phyloP scores from a whole-genome alignment of 1,139 yeast genomes.

The Zygosaccharomyces pseudobailii region DNA sequence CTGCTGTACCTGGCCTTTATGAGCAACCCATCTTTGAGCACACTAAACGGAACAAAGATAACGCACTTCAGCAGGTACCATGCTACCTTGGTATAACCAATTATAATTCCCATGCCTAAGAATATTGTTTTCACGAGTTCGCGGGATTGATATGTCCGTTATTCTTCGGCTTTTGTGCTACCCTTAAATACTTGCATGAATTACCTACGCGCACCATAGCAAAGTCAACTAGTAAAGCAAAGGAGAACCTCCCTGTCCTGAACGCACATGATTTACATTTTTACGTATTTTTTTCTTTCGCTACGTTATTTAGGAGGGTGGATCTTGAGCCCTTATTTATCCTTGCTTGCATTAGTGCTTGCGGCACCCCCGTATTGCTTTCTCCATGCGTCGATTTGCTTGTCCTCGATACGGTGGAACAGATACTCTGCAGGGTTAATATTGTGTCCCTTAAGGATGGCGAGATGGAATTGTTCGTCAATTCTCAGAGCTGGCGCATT shows the following conservation, averaged over 20 bases:
- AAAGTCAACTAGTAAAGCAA: not conserved
- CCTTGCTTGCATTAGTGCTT: conserved; percentile 20
- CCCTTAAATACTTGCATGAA: not conserved
- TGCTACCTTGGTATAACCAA: not conserved
- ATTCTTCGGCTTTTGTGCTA: not conserved
- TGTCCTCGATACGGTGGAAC: conserved; percentile 87
- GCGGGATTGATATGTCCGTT: not conserved
- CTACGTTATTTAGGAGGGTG: not conserved
- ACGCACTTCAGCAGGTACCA: not conserved
- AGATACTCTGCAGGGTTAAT: conserved; percentile 88
- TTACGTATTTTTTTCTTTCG: not conserved
- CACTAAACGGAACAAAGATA: not conserved
- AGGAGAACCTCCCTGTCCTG: not conserved
- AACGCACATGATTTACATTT: not conserved
- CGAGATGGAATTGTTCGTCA: conserved; percentile 67
- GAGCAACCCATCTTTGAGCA: not conserved
- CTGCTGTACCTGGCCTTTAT: not conserved
- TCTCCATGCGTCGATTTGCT: conserved; percentile 86
- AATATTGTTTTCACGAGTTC: not conserved
- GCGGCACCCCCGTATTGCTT: conserved; percentile 71
- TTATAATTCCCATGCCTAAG: not conserved
- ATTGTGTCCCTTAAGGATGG: conserved; percentile 75
- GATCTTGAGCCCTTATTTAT: not conserved
- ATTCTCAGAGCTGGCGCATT: conserved; percentile 77
- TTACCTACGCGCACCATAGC: not conserved